Evolutionary conservation across 208 protist genomes (phyloP).

Genomic region (Leishmania martiniquensis): DNA sequence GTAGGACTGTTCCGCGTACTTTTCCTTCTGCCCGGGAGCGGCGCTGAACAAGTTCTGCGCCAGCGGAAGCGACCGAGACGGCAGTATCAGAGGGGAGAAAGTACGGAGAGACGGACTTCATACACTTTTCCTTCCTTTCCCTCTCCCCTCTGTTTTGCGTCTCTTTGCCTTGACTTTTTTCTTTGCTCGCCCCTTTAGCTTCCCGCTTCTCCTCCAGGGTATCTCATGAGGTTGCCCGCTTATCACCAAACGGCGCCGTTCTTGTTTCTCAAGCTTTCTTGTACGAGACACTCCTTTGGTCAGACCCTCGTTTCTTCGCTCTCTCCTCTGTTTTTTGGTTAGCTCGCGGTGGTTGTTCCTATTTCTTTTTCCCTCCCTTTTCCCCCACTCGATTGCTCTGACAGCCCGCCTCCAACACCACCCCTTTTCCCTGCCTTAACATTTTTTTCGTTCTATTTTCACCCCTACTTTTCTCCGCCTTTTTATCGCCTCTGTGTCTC

Average conservation of each 20-base stretch:
- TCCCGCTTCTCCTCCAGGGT: background rate
- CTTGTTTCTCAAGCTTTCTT: conserved; percentile 3
- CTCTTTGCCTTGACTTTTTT: background rate
- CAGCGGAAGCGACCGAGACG: background rate
- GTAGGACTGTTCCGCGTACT: conserved; percentile 6
- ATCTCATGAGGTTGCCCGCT: background rate
- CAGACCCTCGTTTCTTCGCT: background rate
- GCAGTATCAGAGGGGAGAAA: background rate
- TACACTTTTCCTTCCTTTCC: background rate
- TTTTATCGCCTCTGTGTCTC: conserved; percentile 12
- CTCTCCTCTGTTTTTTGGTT: background rate
- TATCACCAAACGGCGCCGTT: background rate
- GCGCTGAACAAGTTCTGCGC: background rate
- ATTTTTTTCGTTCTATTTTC: conserved; percentile 11
- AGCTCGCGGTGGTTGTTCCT: background rate
- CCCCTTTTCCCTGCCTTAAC: background rate
- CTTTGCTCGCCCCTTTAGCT: background rate
- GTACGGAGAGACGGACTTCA: background rate
- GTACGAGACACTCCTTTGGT: background rate
- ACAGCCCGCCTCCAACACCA: background rate
- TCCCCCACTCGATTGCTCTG: background rate
- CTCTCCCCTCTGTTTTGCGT: background rate
- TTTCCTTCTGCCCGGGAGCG: background rate
- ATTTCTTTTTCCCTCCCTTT: background rate
- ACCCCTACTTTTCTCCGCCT: conserved; percentile 1